A percentile compares a stretch with the other conserved stretches of the same genome.
Evolutionary conservation across 2,329 filamentous ascomycete genomes (phyloP).

Genomic region (Beauveria varroae): DNA sequence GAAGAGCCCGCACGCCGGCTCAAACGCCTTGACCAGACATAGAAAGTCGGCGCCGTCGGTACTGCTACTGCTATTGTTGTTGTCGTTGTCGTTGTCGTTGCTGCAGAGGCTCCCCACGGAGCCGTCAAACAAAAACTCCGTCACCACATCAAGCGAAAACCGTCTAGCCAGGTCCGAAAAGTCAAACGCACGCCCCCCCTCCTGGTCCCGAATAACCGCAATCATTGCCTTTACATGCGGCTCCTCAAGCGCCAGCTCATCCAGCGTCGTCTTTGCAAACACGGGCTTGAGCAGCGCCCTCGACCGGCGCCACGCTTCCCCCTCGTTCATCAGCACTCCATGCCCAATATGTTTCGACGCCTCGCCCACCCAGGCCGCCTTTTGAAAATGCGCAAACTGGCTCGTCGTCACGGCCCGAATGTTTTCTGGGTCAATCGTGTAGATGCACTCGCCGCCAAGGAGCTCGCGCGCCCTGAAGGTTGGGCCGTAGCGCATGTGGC

Average conservation of each 20-base stretch:
- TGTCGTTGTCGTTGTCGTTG: not conserved
- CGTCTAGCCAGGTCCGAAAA: slow-evolving; percentile 3
- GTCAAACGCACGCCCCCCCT: not conserved
- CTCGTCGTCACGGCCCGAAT: slow-evolving; percentile 3
- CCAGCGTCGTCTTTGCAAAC: slow-evolving; percentile 3
- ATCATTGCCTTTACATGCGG: not conserved
- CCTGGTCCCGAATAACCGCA: not conserved
- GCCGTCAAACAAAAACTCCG: slow-evolving; percentile 9
- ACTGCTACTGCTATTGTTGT: not conserved
- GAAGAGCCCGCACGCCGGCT: slow-evolving; percentile 7
- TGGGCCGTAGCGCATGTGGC: not conserved
- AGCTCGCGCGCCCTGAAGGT: slow-evolving; percentile 3
- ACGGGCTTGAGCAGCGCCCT: slow-evolving; percentile 1
- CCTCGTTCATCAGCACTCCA: slow-evolving; percentile 10
- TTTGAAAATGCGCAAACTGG: slow-evolving; percentile 5
- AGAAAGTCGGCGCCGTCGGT: not conserved
- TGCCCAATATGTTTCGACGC: slow-evolving; percentile 10
- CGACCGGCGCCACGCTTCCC: not conserved
- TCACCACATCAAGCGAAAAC: slow-evolving; percentile 7
- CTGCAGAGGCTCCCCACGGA: not conserved
- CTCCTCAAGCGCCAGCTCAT: slow-evolving; percentile 4
- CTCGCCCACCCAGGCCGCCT: slow-evolving; percentile 9
- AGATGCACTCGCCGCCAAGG: slow-evolving; percentile 6
- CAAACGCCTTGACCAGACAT: slow-evolving; percentile 1
- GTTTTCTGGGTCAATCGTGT: slow-evolving; percentile 9